Evolutionary conservation across 768 basidiomycete genomes (phyloP).

Genomic region (Hypholoma sublateritium): DNA sequence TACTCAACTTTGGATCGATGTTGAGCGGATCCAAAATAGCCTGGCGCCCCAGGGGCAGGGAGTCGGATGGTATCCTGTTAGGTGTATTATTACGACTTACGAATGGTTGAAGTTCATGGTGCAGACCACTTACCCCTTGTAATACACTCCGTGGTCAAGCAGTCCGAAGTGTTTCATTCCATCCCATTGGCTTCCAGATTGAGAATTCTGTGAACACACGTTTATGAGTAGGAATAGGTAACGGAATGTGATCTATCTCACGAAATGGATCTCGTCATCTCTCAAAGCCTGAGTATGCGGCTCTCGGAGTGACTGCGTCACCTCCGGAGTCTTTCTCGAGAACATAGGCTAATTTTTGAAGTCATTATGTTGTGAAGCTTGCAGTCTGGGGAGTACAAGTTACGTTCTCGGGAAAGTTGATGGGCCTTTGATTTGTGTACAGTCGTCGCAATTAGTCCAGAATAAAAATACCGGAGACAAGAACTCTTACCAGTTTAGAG

Average conservation of each 20-base stretch:
- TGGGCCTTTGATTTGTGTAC: not conserved
- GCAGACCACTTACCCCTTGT: not conserved
- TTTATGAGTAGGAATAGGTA: not conserved
- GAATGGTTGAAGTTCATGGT: not conserved
- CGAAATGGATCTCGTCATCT: constrained; percentile 1
- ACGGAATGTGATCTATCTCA: not conserved
- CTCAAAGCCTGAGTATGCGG: not conserved
- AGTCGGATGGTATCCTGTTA: not conserved
- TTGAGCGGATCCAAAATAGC: not conserved
- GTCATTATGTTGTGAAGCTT: too few relatives aligned
- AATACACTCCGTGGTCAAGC: not conserved
- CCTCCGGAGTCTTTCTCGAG: not conserved
- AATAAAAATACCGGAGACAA: not conserved
- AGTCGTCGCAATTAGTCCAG: not conserved
- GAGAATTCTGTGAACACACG: not conserved
- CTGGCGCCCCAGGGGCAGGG: constrained; percentile 1
- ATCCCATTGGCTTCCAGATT: constrained; percentile 7
- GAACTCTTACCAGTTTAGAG: constrained; percentile 1
- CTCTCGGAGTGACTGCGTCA: not conserved
- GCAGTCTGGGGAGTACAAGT: too few relatives aligned
- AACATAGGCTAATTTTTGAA: constrained; percentile 2
- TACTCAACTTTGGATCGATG: not conserved
- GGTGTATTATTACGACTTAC: too few relatives aligned
- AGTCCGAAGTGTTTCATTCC: constrained; percentile 7
- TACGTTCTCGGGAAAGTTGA: constrained; percentile 7